Evolutionary conservation across 2,329 filamentous ascomycete species (phyloP).

Genomic region (Calonectria hongkongensis): DNA sequence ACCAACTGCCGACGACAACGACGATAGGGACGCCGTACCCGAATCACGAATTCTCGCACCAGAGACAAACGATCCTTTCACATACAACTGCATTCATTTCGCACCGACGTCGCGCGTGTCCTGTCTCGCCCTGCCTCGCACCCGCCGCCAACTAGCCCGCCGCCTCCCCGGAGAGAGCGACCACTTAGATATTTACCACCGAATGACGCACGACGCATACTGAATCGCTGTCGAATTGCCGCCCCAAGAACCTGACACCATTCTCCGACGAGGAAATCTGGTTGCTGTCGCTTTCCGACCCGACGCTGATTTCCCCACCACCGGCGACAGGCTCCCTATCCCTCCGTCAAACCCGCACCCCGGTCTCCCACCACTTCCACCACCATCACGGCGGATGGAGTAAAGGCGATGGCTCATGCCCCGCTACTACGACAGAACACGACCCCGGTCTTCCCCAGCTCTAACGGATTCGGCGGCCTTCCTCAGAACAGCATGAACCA

Average conservation of each 20-base stretch:
- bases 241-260: slow-evolving; percentile 48
- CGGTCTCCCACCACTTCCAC: slow-evolving; percentile 30
- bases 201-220: slow-evolving; percentile 51
- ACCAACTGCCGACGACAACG: slow-evolving; percentile 36
- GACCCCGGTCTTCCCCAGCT: slow-evolving; percentile 71
- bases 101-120: slow-evolving; percentile 22
- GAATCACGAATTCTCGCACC: slow-evolving; percentile 37
- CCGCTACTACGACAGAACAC: slow-evolving; percentile 76
- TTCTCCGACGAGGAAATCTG: slow-evolving; percentile 33
- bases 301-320: slow-evolving; percentile 38
- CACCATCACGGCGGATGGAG: slow-evolving; percentile 62
- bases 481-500: slow-evolving; percentile 70
- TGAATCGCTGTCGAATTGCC: slow-evolving; percentile 51
- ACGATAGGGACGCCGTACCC: slow-evolving; percentile 26
- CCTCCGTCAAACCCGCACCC: slow-evolving; percentile 40
- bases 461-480: slow-evolving; percentile 67
- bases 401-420: slow-evolving; percentile 75
- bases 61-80: slow-evolving; percentile 26
- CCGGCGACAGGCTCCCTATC: slow-evolving; percentile 44
- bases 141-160: slow-evolving; percentile 44
- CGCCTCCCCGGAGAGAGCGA: slow-evolving; percentile 34
- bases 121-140: slow-evolving; percentile 38
- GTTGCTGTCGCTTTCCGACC: slow-evolving; percentile 29
- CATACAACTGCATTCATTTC: slow-evolving; percentile 11
- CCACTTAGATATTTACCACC: slow-evolving; percentile 49